Base-by-base conservation (phyloP, 2,329 filamentous ascomycete genomes). In the Bimuria novae-zelandiae region DNA sequence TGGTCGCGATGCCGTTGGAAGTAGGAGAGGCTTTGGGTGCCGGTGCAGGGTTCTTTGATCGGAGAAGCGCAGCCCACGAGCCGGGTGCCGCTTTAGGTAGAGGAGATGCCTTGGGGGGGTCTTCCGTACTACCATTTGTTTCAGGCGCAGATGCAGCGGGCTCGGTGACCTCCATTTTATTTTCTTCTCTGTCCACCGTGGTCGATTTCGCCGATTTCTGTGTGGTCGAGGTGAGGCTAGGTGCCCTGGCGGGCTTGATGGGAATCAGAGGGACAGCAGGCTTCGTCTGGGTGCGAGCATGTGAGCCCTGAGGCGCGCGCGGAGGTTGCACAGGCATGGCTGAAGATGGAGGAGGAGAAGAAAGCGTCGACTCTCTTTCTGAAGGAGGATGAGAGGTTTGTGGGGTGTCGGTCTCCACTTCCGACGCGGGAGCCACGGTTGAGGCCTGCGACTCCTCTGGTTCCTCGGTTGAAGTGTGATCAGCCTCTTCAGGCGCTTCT, bases 11-110 rank as follows among this genome's bases (percentile, higher is more conserved):
- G 8, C 67, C 68, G 40, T 71, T 77, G 30, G 59, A 54, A 33
- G 57, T 42, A 16, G 64, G 45, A 7, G 62, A 47, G n/a, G 74
- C 66, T 19, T 68, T 63, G 7, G 64, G 56, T 23, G 70, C 49
- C 35, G 73, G 52, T 41, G 74, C 62, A 40, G 75, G 59, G 43
- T 77, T 72, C 60, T 82, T 81, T 8, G 79, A 75, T 48, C 84
- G 81, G 47, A 90, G 81, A 39, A 90, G 77, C 57, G 88, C 87
- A 22, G 87, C 85, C 87, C 87, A 90, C 1, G 84, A 86, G 64
- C 87, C 80, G 8, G 77, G 77, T 22, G 82, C 80, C n/a, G 79
- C 75, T 40, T 79, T 75, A n/a, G 70, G 71, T 33, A 73, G 69
- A 45, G 77, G 69, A 1, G 76, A 71, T 55, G 73, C 68, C 42